Evolutionary conservation across 192 early-diverging fungal genomes (phyloP).

Genomic region (Diversispora epigaea): DNA sequence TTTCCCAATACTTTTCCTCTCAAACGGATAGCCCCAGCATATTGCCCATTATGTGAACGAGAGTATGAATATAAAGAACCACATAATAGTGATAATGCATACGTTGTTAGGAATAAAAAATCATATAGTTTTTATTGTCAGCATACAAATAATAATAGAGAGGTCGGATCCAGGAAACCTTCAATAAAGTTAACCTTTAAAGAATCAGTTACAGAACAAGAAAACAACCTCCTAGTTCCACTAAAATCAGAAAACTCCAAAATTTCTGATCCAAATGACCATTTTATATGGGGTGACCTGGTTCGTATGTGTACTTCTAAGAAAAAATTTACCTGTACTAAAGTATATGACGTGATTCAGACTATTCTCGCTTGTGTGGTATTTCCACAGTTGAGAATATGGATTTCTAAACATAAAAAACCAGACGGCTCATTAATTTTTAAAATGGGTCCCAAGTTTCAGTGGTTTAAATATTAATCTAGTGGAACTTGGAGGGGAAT

Average conservation of each 20-base stretch:
- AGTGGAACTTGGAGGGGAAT: conserved; percentile 3
- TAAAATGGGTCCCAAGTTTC: background rate
- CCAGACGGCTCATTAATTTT: background rate
- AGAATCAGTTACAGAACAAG: background rate
- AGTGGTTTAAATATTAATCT: background rate
- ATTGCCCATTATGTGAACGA: background rate
- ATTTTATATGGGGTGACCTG: background rate
- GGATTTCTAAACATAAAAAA: conserved; percentile 9
- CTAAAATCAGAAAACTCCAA: background rate
- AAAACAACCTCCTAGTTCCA: background rate
- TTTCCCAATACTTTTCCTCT: background rate
- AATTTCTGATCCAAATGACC: conserved; percentile 18
- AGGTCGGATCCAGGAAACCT: background rate
- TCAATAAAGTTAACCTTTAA: conserved; percentile 5
- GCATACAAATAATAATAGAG: background rate
- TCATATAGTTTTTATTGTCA: background rate
- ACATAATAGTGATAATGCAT: no score
- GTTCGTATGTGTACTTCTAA: conserved; percentile 15
- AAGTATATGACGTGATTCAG: conserved; percentile 18
- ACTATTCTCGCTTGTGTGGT: background rate
- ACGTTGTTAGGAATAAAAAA: conserved; percentile 4
- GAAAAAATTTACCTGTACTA: background rate
- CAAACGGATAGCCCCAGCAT: background rate
- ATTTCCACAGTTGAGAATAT: background rate
- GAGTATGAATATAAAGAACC: no score